A percentile compares a stretch with the other conserved stretches of the same genome.
phyloP scores from a whole-genome alignment of 1,284 basidiomycete species.

The Papiliotrema terrestris region DNA sequence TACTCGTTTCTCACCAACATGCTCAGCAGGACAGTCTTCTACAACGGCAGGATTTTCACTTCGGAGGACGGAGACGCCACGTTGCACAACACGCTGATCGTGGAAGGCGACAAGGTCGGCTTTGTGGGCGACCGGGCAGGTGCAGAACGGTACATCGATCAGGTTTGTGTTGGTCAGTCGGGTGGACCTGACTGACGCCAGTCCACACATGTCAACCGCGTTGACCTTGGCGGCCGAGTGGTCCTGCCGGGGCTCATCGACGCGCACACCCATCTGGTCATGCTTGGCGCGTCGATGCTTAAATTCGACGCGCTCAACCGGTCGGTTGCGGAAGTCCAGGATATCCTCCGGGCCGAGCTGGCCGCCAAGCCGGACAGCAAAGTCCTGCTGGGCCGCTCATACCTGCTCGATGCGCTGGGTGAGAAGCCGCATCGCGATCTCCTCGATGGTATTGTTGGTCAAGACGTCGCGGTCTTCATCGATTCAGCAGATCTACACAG shows the following conservation, averaged over 20 bases:
- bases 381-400: conserved; percentile 18
- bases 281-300: conserved; percentile 21
- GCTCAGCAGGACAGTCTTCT: conserved; percentile 8
- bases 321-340: conserved; percentile 15
- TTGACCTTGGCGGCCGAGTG: conserved; percentile 18
- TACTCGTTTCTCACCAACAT: too few species aligned
- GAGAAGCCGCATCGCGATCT: conserved; percentile 10
- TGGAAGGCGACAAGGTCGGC: conserved; percentile 12
- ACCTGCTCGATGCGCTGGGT: conserved; percentile 22
- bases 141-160: not conserved
- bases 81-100: conserved; percentile 18
- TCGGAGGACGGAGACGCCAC: conserved; percentile 7
- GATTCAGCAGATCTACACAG: conserved; percentile 33
- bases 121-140: conserved; percentile 13
- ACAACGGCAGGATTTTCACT: conserved; percentile 29
- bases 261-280: conserved; percentile 30
- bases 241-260: conserved; percentile 33
- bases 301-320: conserved; percentile 15
- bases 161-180: not conserved
- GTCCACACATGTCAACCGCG: not conserved
- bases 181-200: not conserved
- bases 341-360: conserved; percentile 1
- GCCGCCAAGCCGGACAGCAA: conserved; percentile 9
- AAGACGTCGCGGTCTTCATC: conserved; percentile 30
- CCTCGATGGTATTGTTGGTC: conserved; percentile 19